These are phyloP conservation scores for Phoma herbarum DNA, from an alignment of 2,329 filamentous ascomycete genomes.

Conservation along the genomic window DNA sequence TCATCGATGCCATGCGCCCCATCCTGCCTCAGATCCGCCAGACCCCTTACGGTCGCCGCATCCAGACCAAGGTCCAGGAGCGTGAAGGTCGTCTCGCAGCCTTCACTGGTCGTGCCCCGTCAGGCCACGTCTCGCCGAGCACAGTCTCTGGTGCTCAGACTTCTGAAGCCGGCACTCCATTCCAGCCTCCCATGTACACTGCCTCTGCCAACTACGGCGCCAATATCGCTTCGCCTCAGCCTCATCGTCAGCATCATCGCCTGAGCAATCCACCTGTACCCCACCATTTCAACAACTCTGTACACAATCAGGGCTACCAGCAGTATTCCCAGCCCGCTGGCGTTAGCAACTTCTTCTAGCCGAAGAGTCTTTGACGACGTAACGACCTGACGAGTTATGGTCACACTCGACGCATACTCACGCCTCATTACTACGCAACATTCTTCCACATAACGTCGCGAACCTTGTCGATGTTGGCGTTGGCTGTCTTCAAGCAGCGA, in stretches of 20 bases:
- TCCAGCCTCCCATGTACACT: slow-evolving; percentile 48
- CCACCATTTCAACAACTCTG: slow-evolving; percentile 49
- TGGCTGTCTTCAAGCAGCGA: slow-evolving; percentile 32
- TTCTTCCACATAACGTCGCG: slow-evolving; percentile 29
- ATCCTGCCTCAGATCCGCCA: slow-evolving; percentile 84
- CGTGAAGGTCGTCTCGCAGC: slow-evolving; percentile 55
- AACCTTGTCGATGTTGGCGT: slow-evolving; percentile 37
- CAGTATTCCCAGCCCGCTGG: slow-evolving; percentile 52
- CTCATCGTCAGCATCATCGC: slow-evolving; percentile 49
- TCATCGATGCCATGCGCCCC: slow-evolving; percentile 86
- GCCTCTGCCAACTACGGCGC: slow-evolving; percentile 46
- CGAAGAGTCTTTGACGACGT: slow-evolving; percentile 53
- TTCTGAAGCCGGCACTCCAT: slow-evolving; percentile 32
- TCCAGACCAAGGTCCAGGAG: slow-evolving; percentile 83
- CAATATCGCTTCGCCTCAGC: slow-evolving; percentile 48
- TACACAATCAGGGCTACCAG: slow-evolving; percentile 53
- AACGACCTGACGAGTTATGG: slow-evolving; percentile 61
- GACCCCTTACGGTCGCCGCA: slow-evolving; percentile 93
- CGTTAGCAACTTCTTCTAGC: slow-evolving; percentile 57
- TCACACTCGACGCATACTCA: slow-evolving; percentile 30
- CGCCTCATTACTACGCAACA: slow-evolving; percentile 34
- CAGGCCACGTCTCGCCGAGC: slow-evolving; percentile 44
- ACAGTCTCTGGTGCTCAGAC: slow-evolving; percentile 34
- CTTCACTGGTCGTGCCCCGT: slow-evolving; percentile 42
- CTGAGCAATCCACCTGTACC: slow-evolving; percentile 50